Evolutionary conservation across 768 basidiomycete genomes (phyloP), one percentile per base, ranked within the genome.

Genomic region (Chalciporus pseudorubinellus): DNA sequence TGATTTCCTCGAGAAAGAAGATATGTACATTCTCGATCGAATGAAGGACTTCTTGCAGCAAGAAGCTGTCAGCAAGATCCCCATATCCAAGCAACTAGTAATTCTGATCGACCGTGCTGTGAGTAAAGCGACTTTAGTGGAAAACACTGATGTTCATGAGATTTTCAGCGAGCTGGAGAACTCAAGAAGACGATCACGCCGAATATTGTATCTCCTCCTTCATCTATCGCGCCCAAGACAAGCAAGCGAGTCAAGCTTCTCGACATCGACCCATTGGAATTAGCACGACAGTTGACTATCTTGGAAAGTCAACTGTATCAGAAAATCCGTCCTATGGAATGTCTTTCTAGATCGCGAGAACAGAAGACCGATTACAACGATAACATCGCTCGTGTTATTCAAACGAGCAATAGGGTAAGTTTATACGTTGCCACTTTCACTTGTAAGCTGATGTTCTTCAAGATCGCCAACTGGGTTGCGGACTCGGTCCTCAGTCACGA

Each of bases 381-480:
- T 58, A 95, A 93, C 61, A 92, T 98, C 52, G 82, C 89, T 41
- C 78, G 79, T 21, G 87, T 94, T 50, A 97, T 97, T 55, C 84
- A 88, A 60, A 87, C 89, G 19, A 91, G 87, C 52, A 97, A 97
- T 64, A 78, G 87, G 66, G 89, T 92, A 57, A 8, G 81, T 70
- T 31, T 22, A 38, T 4, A 8, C 14, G 14, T 22, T 36, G 22
- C 18, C 29, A 20, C n/a, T 10, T 20, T 18, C 20, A 18, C 42
- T 14, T 6, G 34, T 4, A 13, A 24, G 19, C 50, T 62, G 3
- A 64, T 19, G 12, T 20, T 6, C n/a, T 26, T 14, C 28, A 39
- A 94, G 93, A 89, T 95, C 65, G 92, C 94, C 7, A 84, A 89
- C 58, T 97, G 93, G 93, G 92, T 97, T 11, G 88, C 89, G 2